Evolutionary conservation across 495 filamentous ascomycete species (phyloP).

Genomic region (Trichoderma virens): DNA sequence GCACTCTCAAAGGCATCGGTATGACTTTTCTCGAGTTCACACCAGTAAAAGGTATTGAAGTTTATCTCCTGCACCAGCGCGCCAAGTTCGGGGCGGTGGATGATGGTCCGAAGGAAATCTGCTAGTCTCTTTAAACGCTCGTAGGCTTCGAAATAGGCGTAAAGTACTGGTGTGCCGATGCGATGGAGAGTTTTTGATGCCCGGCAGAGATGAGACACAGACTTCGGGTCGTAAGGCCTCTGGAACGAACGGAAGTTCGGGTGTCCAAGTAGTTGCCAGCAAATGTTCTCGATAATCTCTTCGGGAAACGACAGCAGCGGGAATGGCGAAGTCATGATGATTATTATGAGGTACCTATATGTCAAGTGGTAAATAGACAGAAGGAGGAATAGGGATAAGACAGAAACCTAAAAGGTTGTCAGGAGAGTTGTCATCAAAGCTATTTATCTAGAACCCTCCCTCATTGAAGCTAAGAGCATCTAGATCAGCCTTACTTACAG

Average conservation of each 20-base stretch:
- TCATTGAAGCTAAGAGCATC: too few relatives aligned
- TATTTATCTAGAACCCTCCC: too few relatives aligned
- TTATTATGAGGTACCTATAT: too few relatives aligned
- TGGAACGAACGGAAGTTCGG: too few relatives aligned
- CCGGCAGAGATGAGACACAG: not conserved
- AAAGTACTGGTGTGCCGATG: not conserved
- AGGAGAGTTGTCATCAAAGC: too few relatives aligned
- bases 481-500: too few relatives aligned
- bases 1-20: not conserved
- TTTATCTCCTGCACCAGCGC: not conserved
- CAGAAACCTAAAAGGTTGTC: too few relatives aligned
- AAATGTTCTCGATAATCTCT: not conserved
- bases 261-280: not conserved
- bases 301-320: not conserved
- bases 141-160: not conserved
- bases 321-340: not conserved
- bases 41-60: not conserved
- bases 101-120: not conserved
- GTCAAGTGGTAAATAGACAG: too few relatives aligned
- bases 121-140: not conserved
- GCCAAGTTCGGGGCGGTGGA: not conserved
- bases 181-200: not conserved
- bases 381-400: too few relatives aligned
- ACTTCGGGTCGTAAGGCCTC: not conserved
- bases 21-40: not conserved